phyloP scores from a whole-genome alignment of 495 filamentous ascomycete genomes.

The Penicillium pancosmium region DNA sequence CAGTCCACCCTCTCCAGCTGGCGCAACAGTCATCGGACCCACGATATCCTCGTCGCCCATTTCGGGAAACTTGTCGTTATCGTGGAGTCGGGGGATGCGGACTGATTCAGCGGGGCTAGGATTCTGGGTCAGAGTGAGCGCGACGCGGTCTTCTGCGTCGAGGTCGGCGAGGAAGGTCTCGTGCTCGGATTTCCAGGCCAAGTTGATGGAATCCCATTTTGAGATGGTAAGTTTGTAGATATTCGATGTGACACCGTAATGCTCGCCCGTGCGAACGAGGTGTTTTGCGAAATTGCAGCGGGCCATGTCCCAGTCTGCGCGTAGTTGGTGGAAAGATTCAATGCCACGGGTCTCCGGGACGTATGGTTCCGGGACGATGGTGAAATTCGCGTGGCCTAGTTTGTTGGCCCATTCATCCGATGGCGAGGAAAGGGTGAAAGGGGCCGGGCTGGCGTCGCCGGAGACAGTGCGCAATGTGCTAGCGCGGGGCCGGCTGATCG shows the following conservation, averaged over 20 bases:
- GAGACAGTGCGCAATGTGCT: constrained; percentile 53
- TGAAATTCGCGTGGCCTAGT: constrained; percentile 91
- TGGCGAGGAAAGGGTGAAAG: constrained; percentile 62
- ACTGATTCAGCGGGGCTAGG: constrained; percentile 48
- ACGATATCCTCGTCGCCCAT: constrained; percentile 90
- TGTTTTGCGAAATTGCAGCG: constrained; percentile 82
- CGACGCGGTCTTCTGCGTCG: constrained; percentile 33
- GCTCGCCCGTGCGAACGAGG: constrained; percentile 79
- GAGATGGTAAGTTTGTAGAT: constrained; percentile 59
- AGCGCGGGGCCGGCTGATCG: constrained; percentile 60
- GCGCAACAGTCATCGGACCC: constrained; percentile 73
- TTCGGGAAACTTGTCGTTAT: constrained; percentile 81
- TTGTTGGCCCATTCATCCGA: constrained; percentile 80
- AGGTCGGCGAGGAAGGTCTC: constrained; percentile 59
- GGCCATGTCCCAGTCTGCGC: constrained; percentile 78
- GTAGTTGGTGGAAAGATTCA: constrained; percentile 65
- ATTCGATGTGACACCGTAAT: constrained; percentile 82
- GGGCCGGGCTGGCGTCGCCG: constrained; percentile 50
- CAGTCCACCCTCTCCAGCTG: constrained; percentile 30
- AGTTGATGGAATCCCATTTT: not conserved
- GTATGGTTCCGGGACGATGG: constrained; percentile 82
- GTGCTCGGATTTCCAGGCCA: constrained; percentile 34
- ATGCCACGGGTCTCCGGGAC: constrained; percentile 60
- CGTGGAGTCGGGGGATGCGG: constrained; percentile 63
- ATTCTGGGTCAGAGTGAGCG: constrained; percentile 47